Conservation (phyloP, 2,329 filamentous ascomycete species). For the Penicillium digitatum region DNA sequence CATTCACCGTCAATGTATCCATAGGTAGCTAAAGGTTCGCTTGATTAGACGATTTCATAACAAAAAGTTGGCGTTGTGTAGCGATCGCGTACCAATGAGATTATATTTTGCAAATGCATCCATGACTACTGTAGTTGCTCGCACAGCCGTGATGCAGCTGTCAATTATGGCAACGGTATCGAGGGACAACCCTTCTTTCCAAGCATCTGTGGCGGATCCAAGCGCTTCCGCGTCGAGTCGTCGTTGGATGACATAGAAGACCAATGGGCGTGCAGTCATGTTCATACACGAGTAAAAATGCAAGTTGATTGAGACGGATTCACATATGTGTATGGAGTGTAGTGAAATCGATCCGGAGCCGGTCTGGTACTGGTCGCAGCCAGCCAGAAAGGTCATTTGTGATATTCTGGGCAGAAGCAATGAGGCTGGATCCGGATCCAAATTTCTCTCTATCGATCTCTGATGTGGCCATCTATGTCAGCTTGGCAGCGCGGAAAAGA, state of each 20-base stretch:
- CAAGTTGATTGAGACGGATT: slow-evolving; percentile 51
- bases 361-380: slow-evolving; percentile 48
- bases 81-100: slow-evolving; percentile 44
- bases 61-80: not conserved
- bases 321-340: slow-evolving; percentile 44
- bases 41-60: not conserved
- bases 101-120: slow-evolving; percentile 48
- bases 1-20: slow-evolving; percentile 58
- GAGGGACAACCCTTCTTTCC: slow-evolving; percentile 47
- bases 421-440: slow-evolving; percentile 47
- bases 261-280: slow-evolving; percentile 53
- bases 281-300: slow-evolving; percentile 58
- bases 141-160: slow-evolving; percentile 51
- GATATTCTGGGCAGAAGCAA: slow-evolving; percentile 52
- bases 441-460: slow-evolving; percentile 50
- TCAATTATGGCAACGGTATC: slow-evolving; percentile 52
- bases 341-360: slow-evolving; percentile 49
- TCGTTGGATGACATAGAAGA: slow-evolving; percentile 53
- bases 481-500: not conserved
- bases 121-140: slow-evolving; percentile 50
- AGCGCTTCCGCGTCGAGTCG: slow-evolving; percentile 39
- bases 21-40: slow-evolving; percentile 45
- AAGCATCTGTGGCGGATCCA: slow-evolving; percentile 40
- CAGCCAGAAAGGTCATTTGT: slow-evolving; percentile 49
- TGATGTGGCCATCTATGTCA: slow-evolving; percentile 13